Percentiles rank a stretch among this genome's conserved stretches.
Conservation (phyloP, 257 asterid genomes). For the Cruciata laevipes region DNA sequence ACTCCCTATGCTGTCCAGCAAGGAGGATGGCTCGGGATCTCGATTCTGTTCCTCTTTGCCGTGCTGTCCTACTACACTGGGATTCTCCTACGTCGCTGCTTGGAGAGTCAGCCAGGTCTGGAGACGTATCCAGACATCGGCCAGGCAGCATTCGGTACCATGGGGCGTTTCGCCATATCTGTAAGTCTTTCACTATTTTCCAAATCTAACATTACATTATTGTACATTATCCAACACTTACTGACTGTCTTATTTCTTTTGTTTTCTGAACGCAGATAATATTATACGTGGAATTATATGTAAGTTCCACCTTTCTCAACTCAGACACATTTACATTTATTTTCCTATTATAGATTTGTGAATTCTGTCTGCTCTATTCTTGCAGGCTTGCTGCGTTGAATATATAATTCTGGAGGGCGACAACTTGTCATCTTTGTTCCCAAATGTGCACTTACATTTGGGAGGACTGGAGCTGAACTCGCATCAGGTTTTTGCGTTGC, state of each 20-base stretch:
- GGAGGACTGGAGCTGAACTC: constrained; percentile 52
- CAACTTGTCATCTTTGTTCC: constrained; percentile 80
- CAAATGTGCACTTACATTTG: constrained; percentile 60
- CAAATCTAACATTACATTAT: too few species aligned
- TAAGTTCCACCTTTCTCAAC: constrained; percentile 43
- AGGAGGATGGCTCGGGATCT: constrained; percentile 95
- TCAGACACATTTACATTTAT: not conserved
- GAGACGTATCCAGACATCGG: constrained; percentile 96
- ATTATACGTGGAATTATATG: constrained; percentile 83
- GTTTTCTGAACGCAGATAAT: constrained; percentile 58
- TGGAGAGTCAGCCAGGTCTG: constrained; percentile 95
- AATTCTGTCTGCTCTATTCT: constrained; percentile 1
- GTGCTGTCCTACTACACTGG: constrained; percentile 86
- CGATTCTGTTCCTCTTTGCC: constrained; percentile 60
- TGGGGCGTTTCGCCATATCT: constrained; percentile 75
- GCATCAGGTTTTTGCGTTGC: constrained; percentile 61
- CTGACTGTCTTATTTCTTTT: constrained; percentile 17
- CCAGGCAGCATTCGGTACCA: constrained; percentile 88
- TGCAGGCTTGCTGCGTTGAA: constrained; percentile 89
- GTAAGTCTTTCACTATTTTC: constrained; percentile 34
- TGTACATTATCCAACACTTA: constrained; percentile 4
- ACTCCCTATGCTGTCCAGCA: constrained; percentile 91
- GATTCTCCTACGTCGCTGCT: constrained; percentile 66
- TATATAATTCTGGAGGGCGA: constrained; percentile 86
- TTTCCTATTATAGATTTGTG: not conserved